These are phyloP conservation scores for Phylloporus sp. DNA, from an alignment of 768 basidiomycete genomes.

Conservation along the genomic window DNA sequence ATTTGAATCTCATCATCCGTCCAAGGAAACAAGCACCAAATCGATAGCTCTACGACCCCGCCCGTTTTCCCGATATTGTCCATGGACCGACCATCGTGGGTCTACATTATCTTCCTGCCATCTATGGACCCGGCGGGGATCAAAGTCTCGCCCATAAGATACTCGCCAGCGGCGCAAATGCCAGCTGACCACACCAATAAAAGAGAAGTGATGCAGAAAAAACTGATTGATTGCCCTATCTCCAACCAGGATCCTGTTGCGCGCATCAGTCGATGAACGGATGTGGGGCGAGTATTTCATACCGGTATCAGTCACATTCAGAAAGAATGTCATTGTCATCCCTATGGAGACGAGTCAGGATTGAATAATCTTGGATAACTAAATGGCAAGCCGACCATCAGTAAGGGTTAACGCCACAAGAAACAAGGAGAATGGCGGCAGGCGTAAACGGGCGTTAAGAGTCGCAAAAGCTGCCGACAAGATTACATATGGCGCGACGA, in stretches of 20 bases:
- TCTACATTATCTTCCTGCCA: conserved; percentile 21
- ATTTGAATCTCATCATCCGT: conserved; percentile 2
- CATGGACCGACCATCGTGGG: conserved; percentile 21
- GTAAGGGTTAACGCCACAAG: conserved; percentile 64
- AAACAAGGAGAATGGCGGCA: conserved; percentile 79
- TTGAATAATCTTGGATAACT: neutral
- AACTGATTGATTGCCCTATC: conserved; percentile 83
- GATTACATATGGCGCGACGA: conserved; percentile 74
- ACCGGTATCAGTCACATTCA: conserved; percentile 78
- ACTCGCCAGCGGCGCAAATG: conserved; percentile 68
- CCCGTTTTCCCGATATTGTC: neutral
- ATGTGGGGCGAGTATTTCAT: conserved; percentile 11
- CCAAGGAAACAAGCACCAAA: neutral
- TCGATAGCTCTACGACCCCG: conserved; percentile 3
- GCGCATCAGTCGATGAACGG: conserved; percentile 3
- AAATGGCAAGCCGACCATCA: conserved; percentile 6
- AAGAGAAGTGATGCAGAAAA: conserved; percentile 80
- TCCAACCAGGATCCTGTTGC: conserved; percentile 76
- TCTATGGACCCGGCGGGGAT: conserved; percentile 14
- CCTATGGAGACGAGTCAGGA: conserved; percentile 36
- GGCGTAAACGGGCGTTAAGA: conserved; percentile 57
- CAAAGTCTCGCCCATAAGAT: conserved; percentile 48
- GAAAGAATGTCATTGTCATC: conserved; percentile 82
- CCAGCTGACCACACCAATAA: conserved; percentile 76
- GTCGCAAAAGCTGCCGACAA: conserved; percentile 64